phyloP scores from a whole-genome alignment of 306 rosid species.

The Macrotyloma uniflorum region DNA sequence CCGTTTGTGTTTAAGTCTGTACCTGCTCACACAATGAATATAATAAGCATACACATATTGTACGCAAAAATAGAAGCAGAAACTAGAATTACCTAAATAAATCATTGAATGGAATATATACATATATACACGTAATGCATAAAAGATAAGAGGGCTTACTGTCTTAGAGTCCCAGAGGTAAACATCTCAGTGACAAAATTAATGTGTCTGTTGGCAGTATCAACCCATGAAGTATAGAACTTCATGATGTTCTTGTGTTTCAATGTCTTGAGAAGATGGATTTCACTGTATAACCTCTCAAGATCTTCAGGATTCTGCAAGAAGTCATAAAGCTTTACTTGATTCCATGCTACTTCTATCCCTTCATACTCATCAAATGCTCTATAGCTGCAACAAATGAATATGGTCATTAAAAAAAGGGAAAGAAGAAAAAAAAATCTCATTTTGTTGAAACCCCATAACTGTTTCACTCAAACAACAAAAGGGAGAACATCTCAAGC shows the following conservation, averaged over 20 bases:
- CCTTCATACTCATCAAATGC: constrained; percentile 98
- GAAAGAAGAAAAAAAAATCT: not conserved
- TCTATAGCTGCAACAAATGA: constrained; percentile 63
- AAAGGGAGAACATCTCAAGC: constrained; percentile 11
- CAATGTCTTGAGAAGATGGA: constrained; percentile 92
- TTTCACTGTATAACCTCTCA: constrained; percentile 86
- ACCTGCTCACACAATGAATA: constrained; percentile 56
- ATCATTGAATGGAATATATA: not conserved
- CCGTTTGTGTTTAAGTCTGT: constrained; percentile 74
- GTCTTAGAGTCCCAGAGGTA: constrained; percentile 96
- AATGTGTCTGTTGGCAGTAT: constrained; percentile 72
- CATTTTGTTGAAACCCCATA: constrained; percentile 28
- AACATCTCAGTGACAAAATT: constrained; percentile 99
- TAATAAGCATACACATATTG: constrained; percentile 36
- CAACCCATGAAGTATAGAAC: constrained; percentile 95
- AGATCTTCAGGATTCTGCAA: constrained; percentile 82
- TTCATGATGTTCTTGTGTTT: constrained; percentile 91
- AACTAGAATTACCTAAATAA: not conserved
- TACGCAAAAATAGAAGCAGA: constrained; percentile 5
- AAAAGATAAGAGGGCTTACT: constrained; percentile 54
- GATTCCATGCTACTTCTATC: constrained; percentile 99
- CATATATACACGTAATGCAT: not conserved
- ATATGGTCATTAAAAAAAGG: constrained; percentile 18
- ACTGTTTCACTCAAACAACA: constrained; percentile 14
- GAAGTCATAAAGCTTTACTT: constrained; percentile 85